Conservation (phyloP, 2,329 filamentous ascomycete species). For the Colletotrichum sp. region DNA sequence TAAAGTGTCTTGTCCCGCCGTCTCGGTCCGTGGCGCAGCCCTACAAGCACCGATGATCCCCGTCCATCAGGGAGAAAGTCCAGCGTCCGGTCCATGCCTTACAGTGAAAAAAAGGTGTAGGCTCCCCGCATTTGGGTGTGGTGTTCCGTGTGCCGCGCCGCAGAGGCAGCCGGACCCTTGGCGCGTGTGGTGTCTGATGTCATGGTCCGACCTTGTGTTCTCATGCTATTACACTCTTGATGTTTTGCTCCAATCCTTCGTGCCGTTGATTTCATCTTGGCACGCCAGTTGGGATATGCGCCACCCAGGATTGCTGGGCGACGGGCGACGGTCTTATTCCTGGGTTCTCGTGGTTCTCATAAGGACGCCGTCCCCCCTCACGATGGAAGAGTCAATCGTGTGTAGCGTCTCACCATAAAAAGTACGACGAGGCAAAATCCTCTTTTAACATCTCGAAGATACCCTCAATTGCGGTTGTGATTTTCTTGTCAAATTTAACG, state of each 20-base stretch:
- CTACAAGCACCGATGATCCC: slow-evolving; percentile 3
- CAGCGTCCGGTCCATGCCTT: not conserved
- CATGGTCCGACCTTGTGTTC: not conserved
- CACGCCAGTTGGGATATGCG: not conserved
- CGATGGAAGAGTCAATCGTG: too few species aligned
- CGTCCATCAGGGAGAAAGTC: not conserved
- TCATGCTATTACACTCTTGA: not conserved
- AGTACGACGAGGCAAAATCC: not conserved
- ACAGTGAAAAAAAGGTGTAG: not conserved
- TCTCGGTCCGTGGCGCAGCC: not conserved
- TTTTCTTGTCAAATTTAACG: too few species aligned
- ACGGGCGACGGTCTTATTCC: not conserved
- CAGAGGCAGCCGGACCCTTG: not conserved
- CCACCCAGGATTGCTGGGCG: slow-evolving; percentile 4
- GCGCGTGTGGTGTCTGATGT: not conserved
- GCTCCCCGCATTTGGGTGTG: not conserved
- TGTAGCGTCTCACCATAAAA: too few species aligned
- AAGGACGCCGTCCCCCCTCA: not conserved
- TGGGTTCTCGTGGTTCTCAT: not conserved
- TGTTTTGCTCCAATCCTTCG: not conserved
- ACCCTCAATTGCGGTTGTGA: not conserved
- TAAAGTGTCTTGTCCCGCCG: not conserved
- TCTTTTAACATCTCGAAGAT: not conserved
- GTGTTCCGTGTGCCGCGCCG: not conserved
- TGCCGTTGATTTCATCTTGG: not conserved